A percentile compares a stretch with the other conserved stretches of the same genome.
phyloP scores from a whole-genome alignment of 768 basidiomycete species.

The Pluteus cervinus region DNA sequence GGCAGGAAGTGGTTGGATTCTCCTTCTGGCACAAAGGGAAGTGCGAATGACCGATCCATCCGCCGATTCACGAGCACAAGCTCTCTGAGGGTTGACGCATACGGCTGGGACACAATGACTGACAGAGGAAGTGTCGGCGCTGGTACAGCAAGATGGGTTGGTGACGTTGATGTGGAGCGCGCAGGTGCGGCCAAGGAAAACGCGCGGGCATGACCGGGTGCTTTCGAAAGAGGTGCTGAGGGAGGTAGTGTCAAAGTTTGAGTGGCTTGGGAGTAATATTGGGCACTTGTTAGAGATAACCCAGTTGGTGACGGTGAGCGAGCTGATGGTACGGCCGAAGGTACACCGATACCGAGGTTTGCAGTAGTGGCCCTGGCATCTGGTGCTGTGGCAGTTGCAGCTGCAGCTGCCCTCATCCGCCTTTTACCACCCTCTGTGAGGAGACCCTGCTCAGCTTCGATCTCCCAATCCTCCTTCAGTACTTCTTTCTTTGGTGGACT shows the following conservation, averaged over 20 bases:
- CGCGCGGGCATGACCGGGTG: slow-evolving; percentile 47
- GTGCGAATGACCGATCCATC: slow-evolving; percentile 54
- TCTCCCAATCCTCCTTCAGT: slow-evolving; percentile 72
- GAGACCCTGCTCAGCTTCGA: slow-evolving; percentile 71
- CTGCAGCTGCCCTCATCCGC: slow-evolving; percentile 52
- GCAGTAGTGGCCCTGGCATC: slow-evolving; percentile 7
- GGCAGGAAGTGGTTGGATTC: slow-evolving; percentile 45
- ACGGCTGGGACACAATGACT: slow-evolving; percentile 51
- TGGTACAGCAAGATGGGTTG: slow-evolving; percentile 50
- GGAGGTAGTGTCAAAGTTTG: slow-evolving; percentile 63
- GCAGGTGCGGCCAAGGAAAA: slow-evolving; percentile 47
- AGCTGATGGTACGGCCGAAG: slow-evolving; percentile 11
- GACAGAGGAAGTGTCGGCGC: slow-evolving; percentile 64
- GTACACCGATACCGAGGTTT: slow-evolving; percentile 19
- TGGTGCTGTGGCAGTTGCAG: slow-evolving; percentile 20
- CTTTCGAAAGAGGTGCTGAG: slow-evolving; percentile 47
- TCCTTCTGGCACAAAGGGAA: slow-evolving; percentile 36
- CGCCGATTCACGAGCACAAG: slow-evolving; percentile 61
- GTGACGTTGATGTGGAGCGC: slow-evolving; percentile 11
- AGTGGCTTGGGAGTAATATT: slow-evolving; percentile 52
- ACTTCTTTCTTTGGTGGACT: slow-evolving; percentile 22
- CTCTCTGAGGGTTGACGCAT: slow-evolving; percentile 50
- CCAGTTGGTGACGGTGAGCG: slow-evolving; percentile 14
- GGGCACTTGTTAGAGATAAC: slow-evolving; percentile 39
- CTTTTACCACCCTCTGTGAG: slow-evolving; percentile 70